Conservation (phyloP, 306 rosid species). For the Hippophae rhamnoides region DNA sequence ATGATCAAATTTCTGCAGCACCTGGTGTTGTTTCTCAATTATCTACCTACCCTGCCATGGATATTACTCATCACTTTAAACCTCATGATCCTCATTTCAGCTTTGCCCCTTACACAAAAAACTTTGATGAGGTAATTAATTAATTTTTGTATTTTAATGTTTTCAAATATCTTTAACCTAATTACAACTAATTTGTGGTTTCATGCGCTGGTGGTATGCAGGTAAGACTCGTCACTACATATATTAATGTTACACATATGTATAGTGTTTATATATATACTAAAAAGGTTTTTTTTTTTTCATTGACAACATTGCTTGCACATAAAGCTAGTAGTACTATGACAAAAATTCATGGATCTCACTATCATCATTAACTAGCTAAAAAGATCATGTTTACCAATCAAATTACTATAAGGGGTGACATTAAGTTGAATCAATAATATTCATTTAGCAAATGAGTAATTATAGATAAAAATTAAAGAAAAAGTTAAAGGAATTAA, state of each 20-base stretch:
- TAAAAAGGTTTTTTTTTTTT: not conserved
- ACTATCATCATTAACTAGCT: slow-evolving; percentile 34
- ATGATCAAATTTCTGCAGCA: slow-evolving; percentile 23
- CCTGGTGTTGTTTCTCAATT: slow-evolving; percentile 27
- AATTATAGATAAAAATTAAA: not conserved
- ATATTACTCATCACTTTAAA: slow-evolving; percentile 58
- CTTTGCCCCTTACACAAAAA: slow-evolving; percentile 65
- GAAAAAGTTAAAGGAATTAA: not conserved
- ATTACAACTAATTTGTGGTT: not conserved
- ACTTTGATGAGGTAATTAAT: slow-evolving; percentile 57
- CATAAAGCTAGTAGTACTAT: slow-evolving; percentile 27
- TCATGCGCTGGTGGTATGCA: no score
- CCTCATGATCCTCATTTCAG: slow-evolving; percentile 47
- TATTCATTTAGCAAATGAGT: not conserved
- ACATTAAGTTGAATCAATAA: not conserved
- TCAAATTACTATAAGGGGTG: slow-evolving; percentile 12
- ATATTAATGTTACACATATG: not conserved
- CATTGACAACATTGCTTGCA: slow-evolving; percentile 39
- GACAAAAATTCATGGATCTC: slow-evolving; percentile 22
- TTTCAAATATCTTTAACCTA: not conserved
- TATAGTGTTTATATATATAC: not conserved
- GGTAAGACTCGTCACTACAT: no score
- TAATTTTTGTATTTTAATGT: not conserved
- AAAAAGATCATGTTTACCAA: slow-evolving; percentile 7
- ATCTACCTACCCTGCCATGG: slow-evolving; percentile 32